A percentile compares a stretch with the other conserved stretches of the same genome.
These are phyloP conservation scores for Taphrina communis DNA, from an alignment of 1,139 yeast genomes.

Conservation along the genomic window DNA sequence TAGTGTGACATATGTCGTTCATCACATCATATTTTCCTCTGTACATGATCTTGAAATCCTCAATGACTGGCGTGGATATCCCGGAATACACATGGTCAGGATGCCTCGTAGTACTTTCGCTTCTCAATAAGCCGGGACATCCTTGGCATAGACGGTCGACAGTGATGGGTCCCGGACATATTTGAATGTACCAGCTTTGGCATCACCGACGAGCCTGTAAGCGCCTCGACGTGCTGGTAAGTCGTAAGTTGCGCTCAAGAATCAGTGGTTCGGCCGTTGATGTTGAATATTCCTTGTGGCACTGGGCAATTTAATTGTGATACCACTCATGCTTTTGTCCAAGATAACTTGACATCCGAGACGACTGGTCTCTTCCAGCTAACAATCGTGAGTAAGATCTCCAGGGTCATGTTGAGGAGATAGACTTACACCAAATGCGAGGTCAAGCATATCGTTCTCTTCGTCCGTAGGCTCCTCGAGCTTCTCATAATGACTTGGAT, in stretches of 20 bases:
- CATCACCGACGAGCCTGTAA: neutral
- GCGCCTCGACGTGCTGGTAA: neutral
- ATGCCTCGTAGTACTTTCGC: no score
- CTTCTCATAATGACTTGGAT: slow-evolving; percentile 87
- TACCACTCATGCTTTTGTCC: slow-evolving; percentile 88
- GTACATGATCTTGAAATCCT: no score
- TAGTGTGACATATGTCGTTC: no score
- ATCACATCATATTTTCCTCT: no score
- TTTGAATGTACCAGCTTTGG: no score
- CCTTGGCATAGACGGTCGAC: no score
- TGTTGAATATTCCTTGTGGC: slow-evolving; percentile 42
- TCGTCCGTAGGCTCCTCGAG: slow-evolving; percentile 97
- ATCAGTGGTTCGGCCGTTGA: neutral
- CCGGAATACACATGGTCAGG: no score
- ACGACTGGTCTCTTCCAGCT: slow-evolving; percentile 60
- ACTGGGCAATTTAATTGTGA: slow-evolving; percentile 60
- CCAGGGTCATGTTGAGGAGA: slow-evolving; percentile 66
- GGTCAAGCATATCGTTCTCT: slow-evolving; percentile 96
- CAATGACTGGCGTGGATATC: no score
- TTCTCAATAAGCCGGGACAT: no score
- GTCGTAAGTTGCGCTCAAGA: neutral
- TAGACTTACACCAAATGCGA: slow-evolving; percentile 75
- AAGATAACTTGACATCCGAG: slow-evolving; percentile 91
- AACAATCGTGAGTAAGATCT: slow-evolving; percentile 49
- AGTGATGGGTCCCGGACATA: no score